These are phyloP conservation scores for Scenedesmus sp. DNA, from an alignment of 163 green algal species.

Conservation along the genomic window DNA sequence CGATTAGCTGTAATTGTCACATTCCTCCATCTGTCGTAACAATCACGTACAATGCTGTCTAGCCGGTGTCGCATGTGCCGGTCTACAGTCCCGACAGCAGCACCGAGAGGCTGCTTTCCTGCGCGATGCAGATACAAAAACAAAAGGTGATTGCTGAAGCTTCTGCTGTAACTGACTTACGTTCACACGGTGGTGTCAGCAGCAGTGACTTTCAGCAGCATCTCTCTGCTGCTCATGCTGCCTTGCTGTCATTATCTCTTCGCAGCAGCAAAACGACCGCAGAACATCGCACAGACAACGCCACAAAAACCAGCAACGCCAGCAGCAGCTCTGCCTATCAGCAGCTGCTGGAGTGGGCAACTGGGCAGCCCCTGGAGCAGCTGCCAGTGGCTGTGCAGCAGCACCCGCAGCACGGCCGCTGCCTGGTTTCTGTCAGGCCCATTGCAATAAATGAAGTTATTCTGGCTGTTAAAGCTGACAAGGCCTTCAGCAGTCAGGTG, in stretches of 20 bases:
- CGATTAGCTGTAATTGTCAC: no score
- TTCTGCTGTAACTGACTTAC: no score
- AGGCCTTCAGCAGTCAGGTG: not conserved
- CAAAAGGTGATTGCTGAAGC: not conserved
- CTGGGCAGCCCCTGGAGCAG: not conserved
- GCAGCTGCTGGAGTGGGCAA: not conserved
- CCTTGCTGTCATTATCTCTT: no score
- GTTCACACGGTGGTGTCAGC: no score
- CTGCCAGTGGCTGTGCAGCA: conserved; percentile 5
- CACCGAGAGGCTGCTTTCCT: not conserved
- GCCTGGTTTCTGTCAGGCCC: not conserved
- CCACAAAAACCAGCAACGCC: not conserved
- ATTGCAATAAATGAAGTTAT: not conserved
- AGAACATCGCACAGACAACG: no score
- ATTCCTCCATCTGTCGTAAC: no score
- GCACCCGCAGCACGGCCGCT: not conserved
- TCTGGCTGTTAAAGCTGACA: not conserved
- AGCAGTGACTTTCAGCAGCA: no score
- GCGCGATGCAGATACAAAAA: not conserved
- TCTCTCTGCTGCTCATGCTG: no score
- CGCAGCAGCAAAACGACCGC: no score
- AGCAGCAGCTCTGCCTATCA: not conserved
- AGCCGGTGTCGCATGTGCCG: not conserved
- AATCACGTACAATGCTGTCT: not conserved
- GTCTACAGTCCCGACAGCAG: not conserved